Conservation (phyloP, 2,329 filamentous ascomycete species). For the Salinomyces thailandicus region DNA sequence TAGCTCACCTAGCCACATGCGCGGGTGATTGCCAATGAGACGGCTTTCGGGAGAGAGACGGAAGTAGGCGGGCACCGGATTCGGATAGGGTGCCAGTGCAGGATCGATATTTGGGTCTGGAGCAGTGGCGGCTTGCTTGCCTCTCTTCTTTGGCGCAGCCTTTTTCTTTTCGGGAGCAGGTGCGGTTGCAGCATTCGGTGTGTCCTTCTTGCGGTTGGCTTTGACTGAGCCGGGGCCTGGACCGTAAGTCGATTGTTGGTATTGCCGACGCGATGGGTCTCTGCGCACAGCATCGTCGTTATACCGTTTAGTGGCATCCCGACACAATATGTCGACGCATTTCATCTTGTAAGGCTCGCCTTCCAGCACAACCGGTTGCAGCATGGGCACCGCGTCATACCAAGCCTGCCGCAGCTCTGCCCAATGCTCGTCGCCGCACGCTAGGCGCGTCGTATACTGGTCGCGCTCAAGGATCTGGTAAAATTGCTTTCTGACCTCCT, state of each 20-base stretch:
- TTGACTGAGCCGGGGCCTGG: slow-evolving; percentile 28
- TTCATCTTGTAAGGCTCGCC: slow-evolving; percentile 42
- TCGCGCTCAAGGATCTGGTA: slow-evolving; percentile 54
- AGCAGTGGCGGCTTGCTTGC: not conserved
- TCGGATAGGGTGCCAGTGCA: slow-evolving; percentile 9
- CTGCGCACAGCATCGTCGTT: slow-evolving; percentile 42
- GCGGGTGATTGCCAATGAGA: slow-evolving; percentile 36
- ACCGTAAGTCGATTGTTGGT: slow-evolving; percentile 23
- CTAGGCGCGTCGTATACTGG: slow-evolving; percentile 62
- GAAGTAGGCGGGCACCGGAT: slow-evolving; percentile 53
- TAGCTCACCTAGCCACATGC: slow-evolving; percentile 58
- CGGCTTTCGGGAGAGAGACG: slow-evolving; percentile 57
- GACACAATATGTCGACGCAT: slow-evolving; percentile 59
- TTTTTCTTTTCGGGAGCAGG: not conserved
- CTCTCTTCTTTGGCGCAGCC: not conserved
- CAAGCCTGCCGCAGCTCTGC: slow-evolving; percentile 57
- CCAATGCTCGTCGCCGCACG: slow-evolving; percentile 63
- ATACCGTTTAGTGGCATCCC: slow-evolving; percentile 67
- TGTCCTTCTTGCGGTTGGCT: slow-evolving; percentile 3
- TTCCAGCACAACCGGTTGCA: slow-evolving; percentile 14
- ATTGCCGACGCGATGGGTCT: slow-evolving; percentile 1
- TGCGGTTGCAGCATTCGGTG: not conserved
- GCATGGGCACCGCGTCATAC: slow-evolving; percentile 34
- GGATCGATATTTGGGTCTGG: slow-evolving; percentile 10
- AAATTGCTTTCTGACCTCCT: slow-evolving; percentile 55